Conservation (phyloP, 2,329 filamentous ascomycete species). For the Claviceps sp. region DNA sequence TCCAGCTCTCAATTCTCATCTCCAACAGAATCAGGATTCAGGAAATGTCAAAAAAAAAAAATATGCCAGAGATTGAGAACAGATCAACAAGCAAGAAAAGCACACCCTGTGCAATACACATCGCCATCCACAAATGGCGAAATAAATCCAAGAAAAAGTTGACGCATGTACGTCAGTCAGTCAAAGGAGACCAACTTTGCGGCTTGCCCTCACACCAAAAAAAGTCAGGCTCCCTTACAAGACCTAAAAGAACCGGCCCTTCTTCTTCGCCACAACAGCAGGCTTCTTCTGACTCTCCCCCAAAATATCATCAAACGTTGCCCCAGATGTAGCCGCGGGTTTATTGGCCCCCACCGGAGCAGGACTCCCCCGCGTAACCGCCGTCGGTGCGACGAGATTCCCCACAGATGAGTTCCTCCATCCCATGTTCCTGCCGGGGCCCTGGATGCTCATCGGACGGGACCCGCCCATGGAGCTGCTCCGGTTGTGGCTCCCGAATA, state of each 20-base stretch:
- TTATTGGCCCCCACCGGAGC: constrained; percentile 9
- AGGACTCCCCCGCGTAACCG: constrained; percentile 6
- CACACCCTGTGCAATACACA: too few species aligned
- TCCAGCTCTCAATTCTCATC: too few species aligned
- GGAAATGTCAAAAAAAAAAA: too few species aligned
- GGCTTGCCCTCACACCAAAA: neutral
- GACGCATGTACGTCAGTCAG: too few species aligned
- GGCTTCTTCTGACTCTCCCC: constrained; percentile 19
- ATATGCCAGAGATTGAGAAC: too few species aligned
- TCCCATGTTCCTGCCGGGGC: constrained; percentile 17
- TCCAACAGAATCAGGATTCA: too few species aligned
- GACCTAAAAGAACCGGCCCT: constrained; percentile 26
- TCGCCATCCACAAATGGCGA: too few species aligned
- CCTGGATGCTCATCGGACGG: constrained; percentile 9
- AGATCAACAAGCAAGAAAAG: too few species aligned
- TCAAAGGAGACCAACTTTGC: too few species aligned
- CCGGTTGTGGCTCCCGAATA: constrained; percentile 17
- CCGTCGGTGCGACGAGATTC: constrained; percentile 19
- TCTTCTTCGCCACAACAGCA: constrained; percentile 21
- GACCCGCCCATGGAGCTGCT: constrained; percentile 22
- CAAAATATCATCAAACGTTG: constrained; percentile 37
- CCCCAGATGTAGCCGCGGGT: constrained; percentile 16
- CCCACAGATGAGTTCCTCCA: constrained; percentile 22
- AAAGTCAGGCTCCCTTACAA: neutral
- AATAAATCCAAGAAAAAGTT: neutral